A percentile compares a stretch with the other conserved stretches of the same genome.
phyloP scores from a whole-genome alignment of 768 basidiomycete species.

The Tulasnella sp. region DNA sequence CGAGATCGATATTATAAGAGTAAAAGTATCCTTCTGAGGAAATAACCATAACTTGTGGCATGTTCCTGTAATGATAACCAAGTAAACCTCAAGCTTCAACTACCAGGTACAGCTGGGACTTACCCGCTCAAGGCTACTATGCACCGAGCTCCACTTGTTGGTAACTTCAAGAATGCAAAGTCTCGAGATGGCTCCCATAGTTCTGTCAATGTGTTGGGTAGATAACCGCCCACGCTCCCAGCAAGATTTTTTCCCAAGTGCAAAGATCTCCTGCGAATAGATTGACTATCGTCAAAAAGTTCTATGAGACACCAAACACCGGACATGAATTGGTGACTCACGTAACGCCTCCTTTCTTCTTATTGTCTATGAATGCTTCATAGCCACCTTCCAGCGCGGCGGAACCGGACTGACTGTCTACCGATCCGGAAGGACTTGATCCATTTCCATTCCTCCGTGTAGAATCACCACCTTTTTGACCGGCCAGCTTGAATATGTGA shows the following conservation, averaged over 20 bases:
- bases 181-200: slow-evolving; percentile 96
- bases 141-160: slow-evolving; percentile 62
- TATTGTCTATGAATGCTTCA: slow-evolving; percentile 69
- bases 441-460: slow-evolving; percentile 16
- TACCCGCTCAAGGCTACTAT: slow-evolving; percentile 84
- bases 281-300: slow-evolving; percentile 3
- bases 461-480: slow-evolving; percentile 21
- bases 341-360: slow-evolving; percentile 37
- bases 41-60: slow-evolving; percentile 95
- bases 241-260: slow-evolving; percentile 64
- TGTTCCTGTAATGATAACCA: slow-evolving; percentile 42
- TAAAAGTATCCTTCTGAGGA: slow-evolving; percentile 94
- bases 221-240: slow-evolving; percentile 67
- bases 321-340: neutral
- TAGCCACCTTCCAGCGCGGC: slow-evolving; percentile 58
- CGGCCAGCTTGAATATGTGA: slow-evolving; percentile 80
- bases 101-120: too few species aligned
- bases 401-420: slow-evolving; percentile 51
- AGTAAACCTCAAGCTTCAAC: too few species aligned
- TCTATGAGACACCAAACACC: slow-evolving; percentile 9
- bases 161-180: slow-evolving; percentile 81
- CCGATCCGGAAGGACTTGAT: slow-evolving; percentile 47
- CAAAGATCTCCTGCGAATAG: slow-evolving; percentile 52
- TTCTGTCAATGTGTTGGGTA: slow-evolving; percentile 81
- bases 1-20: slow-evolving; percentile 88